A percentile compares a stretch with the other conserved stretches of the same genome.
These are phyloP conservation scores for Saturnispora sekii DNA, from an alignment of 805 yeast genomes.

Conservation along the genomic window DNA sequence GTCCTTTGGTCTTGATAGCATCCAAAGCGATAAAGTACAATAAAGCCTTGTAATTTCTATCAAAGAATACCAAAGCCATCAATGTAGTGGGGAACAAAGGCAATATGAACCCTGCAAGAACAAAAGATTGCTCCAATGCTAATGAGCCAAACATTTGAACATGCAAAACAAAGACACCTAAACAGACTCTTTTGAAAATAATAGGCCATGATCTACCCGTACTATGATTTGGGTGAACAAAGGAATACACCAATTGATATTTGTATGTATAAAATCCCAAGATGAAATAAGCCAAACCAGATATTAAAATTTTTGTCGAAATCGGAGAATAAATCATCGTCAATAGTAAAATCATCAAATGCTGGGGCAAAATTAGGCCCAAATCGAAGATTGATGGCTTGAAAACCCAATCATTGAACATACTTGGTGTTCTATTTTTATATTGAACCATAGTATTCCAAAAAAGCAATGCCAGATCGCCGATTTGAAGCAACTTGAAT, in stretches of 20 bases:
- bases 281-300: slow-evolving; percentile 47
- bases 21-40: slow-evolving; percentile 48
- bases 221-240: slow-evolving; percentile 56
- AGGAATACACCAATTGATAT: slow-evolving; percentile 50
- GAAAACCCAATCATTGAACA: slow-evolving; percentile 41
- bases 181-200: slow-evolving; percentile 44
- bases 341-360: slow-evolving; percentile 47
- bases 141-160: slow-evolving; percentile 56
- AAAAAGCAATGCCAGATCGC: slow-evolving; percentile 40
- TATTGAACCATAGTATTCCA: slow-evolving; percentile 30
- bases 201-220: slow-evolving; percentile 63
- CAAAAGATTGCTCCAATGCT: slow-evolving; percentile 48
- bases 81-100: slow-evolving; percentile 42
- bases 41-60: slow-evolving; percentile 44
- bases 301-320: slow-evolving; percentile 48
- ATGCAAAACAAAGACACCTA: slow-evolving; percentile 48
- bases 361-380: slow-evolving; percentile 55
- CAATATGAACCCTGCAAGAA: slow-evolving; percentile 37
- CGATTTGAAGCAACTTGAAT: slow-evolving; percentile 43
- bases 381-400: slow-evolving; percentile 53
- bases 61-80: slow-evolving; percentile 39
- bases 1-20: slow-evolving; percentile 37
- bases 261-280: slow-evolving; percentile 52
- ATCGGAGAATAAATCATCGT: slow-evolving; percentile 52
- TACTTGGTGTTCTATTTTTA: slow-evolving; percentile 39